Percentiles rank a stretch among this genome's conserved stretches.
These are phyloP conservation scores for Thelephora terrestris DNA, from an alignment of 1,284 basidiomycete species.

Conservation along the genomic window DNA sequence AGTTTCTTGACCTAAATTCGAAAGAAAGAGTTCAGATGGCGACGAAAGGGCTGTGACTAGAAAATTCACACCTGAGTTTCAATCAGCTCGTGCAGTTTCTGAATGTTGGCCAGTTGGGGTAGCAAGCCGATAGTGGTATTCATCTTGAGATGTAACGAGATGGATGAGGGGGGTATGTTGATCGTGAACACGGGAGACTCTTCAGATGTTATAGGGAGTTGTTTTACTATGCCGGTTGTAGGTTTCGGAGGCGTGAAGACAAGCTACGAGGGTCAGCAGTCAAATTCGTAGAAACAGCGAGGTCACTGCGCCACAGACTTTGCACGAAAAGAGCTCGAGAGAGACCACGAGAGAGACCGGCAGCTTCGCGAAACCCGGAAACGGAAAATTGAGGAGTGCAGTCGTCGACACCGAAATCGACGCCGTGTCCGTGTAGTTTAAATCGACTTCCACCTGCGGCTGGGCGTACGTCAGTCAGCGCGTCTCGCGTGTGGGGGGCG, in stretches of 20 bases:
- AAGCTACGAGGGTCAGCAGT: neutral
- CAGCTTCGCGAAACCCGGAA: slow-evolving; percentile 67
- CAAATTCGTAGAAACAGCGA: neutral
- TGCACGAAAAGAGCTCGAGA: slow-evolving; percentile 64
- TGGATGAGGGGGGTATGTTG: slow-evolving; percentile 47
- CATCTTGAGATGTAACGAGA: slow-evolving; percentile 60
- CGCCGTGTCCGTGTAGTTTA: slow-evolving; percentile 59
- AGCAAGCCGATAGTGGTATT: slow-evolving; percentile 75
- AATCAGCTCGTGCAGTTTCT: slow-evolving; percentile 75
- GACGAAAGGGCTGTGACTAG: neutral
- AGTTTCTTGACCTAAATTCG: slow-evolving; percentile 22
- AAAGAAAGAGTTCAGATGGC: neutral
- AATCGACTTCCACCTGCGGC: slow-evolving; percentile 52
- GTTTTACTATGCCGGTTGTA: slow-evolving; percentile 9
- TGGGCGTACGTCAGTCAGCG: neutral
- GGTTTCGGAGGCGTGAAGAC: neutral
- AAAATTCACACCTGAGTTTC: slow-evolving; percentile 57
- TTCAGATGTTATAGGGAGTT: slow-evolving; percentile 35
- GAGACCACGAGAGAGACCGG: slow-evolving; percentile 72
- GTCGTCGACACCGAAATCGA: slow-evolving; percentile 74
- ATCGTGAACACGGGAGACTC: slow-evolving; percentile 38
- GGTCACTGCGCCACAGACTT: slow-evolving; percentile 30
- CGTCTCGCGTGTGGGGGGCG: too few relatives aligned
- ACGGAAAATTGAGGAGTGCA: slow-evolving; percentile 75
- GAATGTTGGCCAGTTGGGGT: slow-evolving; percentile 74